These are phyloP conservation scores for Amanita jacksonii DNA, from an alignment of 768 basidiomycete genomes.

Conservation along the genomic window DNA sequence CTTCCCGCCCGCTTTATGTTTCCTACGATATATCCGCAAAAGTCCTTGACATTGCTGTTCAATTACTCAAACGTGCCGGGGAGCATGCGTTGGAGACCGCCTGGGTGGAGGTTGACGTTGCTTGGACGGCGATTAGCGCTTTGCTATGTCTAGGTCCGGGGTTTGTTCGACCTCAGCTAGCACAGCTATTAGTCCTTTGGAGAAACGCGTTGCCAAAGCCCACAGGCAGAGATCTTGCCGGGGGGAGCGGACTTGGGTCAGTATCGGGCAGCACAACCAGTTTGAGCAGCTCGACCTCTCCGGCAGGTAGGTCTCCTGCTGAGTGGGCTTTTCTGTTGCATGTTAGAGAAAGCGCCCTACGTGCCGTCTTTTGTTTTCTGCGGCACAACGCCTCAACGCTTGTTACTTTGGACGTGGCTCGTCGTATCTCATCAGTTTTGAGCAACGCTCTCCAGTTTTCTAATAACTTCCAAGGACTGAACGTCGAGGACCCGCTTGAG, in stretches of 20 bases:
- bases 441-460: slow-evolving; percentile 87
- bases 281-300: slow-evolving; percentile 24
- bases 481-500: slow-evolving; percentile 47
- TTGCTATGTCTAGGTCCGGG: slow-evolving; percentile 89
- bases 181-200: slow-evolving; percentile 93
- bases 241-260: slow-evolving; percentile 5
- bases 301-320: slow-evolving; percentile 49
- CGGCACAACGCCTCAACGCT: slow-evolving; percentile 65
- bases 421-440: slow-evolving; percentile 79
- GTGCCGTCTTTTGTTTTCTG: slow-evolving; percentile 83
- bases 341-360: slow-evolving; percentile 83
- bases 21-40: slow-evolving; percentile 90
- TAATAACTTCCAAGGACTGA: slow-evolving; percentile 68
- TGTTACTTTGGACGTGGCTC: slow-evolving; percentile 84
- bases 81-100: slow-evolving; percentile 85
- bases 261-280: background rate
- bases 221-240: slow-evolving; percentile 64
- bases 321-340: slow-evolving; percentile 92
- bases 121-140: slow-evolving; percentile 87
- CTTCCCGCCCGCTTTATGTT: slow-evolving; percentile 83
- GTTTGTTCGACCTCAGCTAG: slow-evolving; percentile 88
- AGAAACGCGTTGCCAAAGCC: slow-evolving; percentile 94
- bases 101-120: slow-evolving; percentile 80
- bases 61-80: slow-evolving; percentile 81
- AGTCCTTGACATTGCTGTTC: slow-evolving; percentile 84